A percentile compares a stretch with the other conserved stretches of the same genome.
Conservation (phyloP, 2,329 filamentous ascomycete genomes). For the Pseudopyrenochaeta lycopersici region DNA sequence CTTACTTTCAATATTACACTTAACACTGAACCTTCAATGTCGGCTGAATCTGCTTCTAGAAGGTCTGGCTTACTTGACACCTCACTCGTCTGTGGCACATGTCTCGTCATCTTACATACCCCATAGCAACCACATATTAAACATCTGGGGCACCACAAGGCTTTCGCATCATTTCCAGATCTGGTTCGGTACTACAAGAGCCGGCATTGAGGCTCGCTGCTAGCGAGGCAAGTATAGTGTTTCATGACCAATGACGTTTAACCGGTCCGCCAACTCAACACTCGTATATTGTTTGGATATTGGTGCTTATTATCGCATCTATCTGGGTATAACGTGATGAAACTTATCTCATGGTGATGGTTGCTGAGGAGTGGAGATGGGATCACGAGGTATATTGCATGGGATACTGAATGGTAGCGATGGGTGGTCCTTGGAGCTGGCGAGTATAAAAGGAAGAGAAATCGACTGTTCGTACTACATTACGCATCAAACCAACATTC, state of each 20-base stretch:
- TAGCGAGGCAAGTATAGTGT: constrained; percentile 27
- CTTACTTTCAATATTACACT: neutral
- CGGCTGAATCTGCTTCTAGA: neutral
- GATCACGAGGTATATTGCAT: constrained; percentile 20
- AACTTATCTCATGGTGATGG: constrained; percentile 11
- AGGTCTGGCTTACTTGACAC: constrained; percentile 1
- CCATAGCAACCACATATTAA: constrained; percentile 27
- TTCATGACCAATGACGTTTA: constrained; percentile 25
- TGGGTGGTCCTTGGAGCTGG: neutral
- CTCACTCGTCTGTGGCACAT: neutral
- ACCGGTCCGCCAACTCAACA: constrained; percentile 30
- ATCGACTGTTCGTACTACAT: neutral
- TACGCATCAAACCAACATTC: neutral
- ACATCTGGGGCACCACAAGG: constrained; percentile 30
- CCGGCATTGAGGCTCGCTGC: constrained; percentile 30
- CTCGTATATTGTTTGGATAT: constrained; percentile 33
- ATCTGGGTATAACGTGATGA: constrained; percentile 22
- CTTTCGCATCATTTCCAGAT: constrained; percentile 17
- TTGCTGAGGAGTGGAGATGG: constrained; percentile 10
- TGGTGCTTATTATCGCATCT: constrained; percentile 29
- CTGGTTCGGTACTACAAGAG: constrained; percentile 28
- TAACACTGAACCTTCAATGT: neutral
- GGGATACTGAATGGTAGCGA: neutral
- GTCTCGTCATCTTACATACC: constrained; percentile 25
- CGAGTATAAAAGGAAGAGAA: constrained; percentile 26